phyloP scores from a whole-genome alignment of 2,329 filamentous ascomycete genomes.

The Cladobotryum protrusum region DNA sequence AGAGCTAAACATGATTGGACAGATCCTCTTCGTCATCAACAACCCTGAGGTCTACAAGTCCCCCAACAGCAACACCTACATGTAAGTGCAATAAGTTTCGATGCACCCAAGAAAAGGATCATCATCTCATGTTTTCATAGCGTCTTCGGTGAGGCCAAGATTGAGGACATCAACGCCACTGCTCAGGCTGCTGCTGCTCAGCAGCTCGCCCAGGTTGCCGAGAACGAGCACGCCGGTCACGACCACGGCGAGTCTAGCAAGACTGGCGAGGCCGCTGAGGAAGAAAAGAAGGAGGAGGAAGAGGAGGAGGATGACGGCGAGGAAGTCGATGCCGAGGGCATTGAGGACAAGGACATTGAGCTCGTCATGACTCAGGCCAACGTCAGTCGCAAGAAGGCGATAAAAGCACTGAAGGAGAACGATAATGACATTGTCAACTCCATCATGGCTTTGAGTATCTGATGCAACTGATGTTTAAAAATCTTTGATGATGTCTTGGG shows the following conservation, averaged over 20 bases:
- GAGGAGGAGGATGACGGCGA: constrained; percentile 86
- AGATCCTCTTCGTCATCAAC: constrained; percentile 99
- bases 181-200: constrained; percentile 83
- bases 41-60: constrained; percentile 99
- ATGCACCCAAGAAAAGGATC: background rate
- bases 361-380: constrained; percentile 97
- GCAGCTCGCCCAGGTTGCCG: constrained; percentile 73
- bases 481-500: constrained; percentile 20
- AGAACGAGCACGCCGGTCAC: constrained; percentile 62
- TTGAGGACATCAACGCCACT: constrained; percentile 98
- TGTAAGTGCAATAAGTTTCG: constrained; percentile 55
- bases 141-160: constrained; percentile 99
- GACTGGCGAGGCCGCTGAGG: constrained; percentile 55
- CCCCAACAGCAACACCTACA: constrained; percentile 98
- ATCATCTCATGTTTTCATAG: constrained; percentile 39
- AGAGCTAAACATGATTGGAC: constrained; percentile 16
- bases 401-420: constrained; percentile 98
- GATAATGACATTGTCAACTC: constrained; percentile 99
- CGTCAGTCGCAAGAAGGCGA: constrained; percentile 95
- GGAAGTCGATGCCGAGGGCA: constrained; percentile 87
- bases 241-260: constrained; percentile 64
- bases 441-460: constrained; percentile 96
- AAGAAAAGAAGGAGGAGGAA: constrained; percentile 70
- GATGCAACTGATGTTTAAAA: constrained; percentile 23
- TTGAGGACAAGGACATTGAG: constrained; percentile 99